These are phyloP conservation scores for Neofusicoccum cordaticola DNA, from an alignment of 2,329 filamentous ascomycete genomes.

Conservation along the genomic window DNA sequence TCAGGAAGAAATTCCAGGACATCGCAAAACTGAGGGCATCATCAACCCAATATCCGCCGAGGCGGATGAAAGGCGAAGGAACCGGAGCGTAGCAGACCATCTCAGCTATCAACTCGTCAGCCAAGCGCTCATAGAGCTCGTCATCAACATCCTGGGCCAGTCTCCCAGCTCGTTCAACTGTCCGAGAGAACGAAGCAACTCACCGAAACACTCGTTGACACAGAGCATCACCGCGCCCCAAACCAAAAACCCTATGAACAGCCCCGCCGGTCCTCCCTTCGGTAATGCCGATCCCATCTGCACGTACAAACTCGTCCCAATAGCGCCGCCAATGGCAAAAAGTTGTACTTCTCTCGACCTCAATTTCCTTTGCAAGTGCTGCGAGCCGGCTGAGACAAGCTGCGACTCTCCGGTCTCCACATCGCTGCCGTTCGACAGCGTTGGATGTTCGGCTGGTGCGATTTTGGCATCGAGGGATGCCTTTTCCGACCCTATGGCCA, in stretches of 20 bases:
- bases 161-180: no score
- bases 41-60: constrained; percentile 17
- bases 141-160: no score
- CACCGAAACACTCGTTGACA: constrained; percentile 13
- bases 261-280: constrained; percentile 2
- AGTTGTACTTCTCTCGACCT: constrained; percentile 5
- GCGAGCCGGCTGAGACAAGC: neutral
- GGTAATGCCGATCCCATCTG: constrained; percentile 14
- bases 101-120: neutral
- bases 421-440: neutral
- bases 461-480: neutral
- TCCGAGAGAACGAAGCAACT: neutral
- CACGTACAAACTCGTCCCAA: constrained; percentile 7
- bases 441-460: neutral
- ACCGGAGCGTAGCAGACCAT: constrained; percentile 11
- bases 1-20: constrained; percentile 29
- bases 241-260: constrained; percentile 1
- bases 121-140: neutral
- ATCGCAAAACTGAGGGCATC: constrained; percentile 21
- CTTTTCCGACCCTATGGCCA: neutral
- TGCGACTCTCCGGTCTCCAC: neutral
- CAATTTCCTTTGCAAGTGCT: constrained; percentile 9
- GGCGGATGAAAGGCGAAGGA: constrained; percentile 7
- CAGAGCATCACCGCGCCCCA: constrained; percentile 9
- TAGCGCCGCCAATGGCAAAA: constrained; percentile 10